Conservation (phyloP, 495 filamentous ascomycete species). For the Xylaria telfairii region DNA sequence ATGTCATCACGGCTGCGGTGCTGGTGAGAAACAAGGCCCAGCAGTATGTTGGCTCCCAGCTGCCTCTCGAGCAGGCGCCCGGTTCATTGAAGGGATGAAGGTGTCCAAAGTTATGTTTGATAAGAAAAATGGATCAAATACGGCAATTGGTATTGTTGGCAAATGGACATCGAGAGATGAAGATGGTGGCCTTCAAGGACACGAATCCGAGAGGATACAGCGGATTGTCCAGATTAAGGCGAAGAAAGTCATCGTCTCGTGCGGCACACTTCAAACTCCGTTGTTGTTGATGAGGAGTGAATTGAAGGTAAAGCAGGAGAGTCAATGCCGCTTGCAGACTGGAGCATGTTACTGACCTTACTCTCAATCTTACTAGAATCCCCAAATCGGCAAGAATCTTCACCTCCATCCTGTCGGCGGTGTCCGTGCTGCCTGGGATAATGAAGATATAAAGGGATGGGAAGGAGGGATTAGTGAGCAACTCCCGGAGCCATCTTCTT, state of each 20-base stretch:
- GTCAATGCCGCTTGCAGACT: neutral
- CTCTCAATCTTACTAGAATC: conserved; percentile 59
- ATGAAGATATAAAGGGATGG: conserved; percentile 75
- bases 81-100: conserved; percentile 79
- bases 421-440: conserved; percentile 65
- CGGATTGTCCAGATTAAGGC: conserved; percentile 74
- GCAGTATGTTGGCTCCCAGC: conserved; percentile 78
- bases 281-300: conserved; percentile 78
- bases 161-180: conserved; percentile 75
- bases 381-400: conserved; percentile 84
- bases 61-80: conserved; percentile 73
- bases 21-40: conserved; percentile 77
- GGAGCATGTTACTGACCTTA: conserved; percentile 1
- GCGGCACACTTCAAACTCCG: conserved; percentile 76
- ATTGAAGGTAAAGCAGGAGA: conserved; percentile 46
- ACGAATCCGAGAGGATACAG: conserved; percentile 48
- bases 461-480: conserved; percentile 65
- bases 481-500: too few relatives aligned
- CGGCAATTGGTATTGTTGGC: conserved; percentile 71
- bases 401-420: conserved; percentile 77
- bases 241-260: conserved; percentile 80
- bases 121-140: conserved; percentile 57
- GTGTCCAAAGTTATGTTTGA: conserved; percentile 73
- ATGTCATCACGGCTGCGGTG: conserved; percentile 78
- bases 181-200: conserved; percentile 60